Conservation (phyloP, 441 rosid genomes). For the Bruguiera hainesii region DNA sequence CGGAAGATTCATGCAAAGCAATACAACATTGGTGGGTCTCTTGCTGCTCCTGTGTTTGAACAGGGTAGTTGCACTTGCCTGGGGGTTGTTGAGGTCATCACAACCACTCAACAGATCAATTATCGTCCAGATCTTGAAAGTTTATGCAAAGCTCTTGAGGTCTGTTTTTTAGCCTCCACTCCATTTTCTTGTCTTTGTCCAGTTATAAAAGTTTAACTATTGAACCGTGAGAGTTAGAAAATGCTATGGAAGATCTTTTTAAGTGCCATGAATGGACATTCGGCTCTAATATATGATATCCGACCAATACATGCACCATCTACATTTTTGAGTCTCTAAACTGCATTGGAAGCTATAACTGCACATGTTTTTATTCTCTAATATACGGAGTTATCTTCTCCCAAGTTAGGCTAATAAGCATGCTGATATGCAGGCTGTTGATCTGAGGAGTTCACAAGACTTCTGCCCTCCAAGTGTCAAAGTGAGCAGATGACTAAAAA, state of each 20-base stretch:
- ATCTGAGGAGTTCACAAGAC: constrained; percentile 65
- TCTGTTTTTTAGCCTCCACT: constrained; percentile 23
- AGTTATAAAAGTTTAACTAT: background rate
- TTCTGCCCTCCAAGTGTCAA: constrained; percentile 46
- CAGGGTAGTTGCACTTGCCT: constrained; percentile 58
- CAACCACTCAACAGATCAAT: constrained; percentile 61
- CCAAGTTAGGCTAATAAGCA: constrained; percentile 20
- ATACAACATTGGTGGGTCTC: constrained; percentile 29
- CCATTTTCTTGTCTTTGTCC: constrained; percentile 19
- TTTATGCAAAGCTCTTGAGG: constrained; percentile 92
- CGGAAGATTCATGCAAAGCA: constrained; percentile 27
- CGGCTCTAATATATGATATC: too few species aligned
- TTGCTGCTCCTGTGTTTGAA: constrained; percentile 32
- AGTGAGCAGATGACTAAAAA: constrained; percentile 33
- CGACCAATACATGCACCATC: too few species aligned
- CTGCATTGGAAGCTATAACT: too few species aligned
- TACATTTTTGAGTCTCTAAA: too few species aligned
- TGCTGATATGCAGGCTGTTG: constrained; percentile 61
- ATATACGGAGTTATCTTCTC: too few species aligned
- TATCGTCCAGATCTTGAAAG: constrained; percentile 68
- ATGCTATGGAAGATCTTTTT: too few species aligned
- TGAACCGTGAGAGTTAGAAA: too few species aligned
- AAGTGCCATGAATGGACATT: constrained; percentile 33
- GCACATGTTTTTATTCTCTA: too few species aligned
- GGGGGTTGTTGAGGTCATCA: constrained; percentile 89